These are phyloP conservation scores for Conringia planisiliqua DNA, from an alignment of 345 rosid genomes.

Conservation along the genomic window DNA sequence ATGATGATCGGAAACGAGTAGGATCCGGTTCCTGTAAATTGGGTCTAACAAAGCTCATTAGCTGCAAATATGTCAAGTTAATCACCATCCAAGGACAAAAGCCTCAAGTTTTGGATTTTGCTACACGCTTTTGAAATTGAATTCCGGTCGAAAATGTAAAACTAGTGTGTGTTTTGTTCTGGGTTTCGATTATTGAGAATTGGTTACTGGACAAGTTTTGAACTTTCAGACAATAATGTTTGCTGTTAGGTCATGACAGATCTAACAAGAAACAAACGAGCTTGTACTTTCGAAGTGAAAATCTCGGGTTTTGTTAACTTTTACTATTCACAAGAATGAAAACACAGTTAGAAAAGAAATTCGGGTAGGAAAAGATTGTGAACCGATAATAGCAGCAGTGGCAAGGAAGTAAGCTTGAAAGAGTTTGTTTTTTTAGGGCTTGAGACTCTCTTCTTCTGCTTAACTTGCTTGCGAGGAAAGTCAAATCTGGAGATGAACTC, in stretches of 20 bases:
- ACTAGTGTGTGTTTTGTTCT: background rate
- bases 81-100: too few species aligned
- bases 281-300: background rate
- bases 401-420: constrained; percentile 47
- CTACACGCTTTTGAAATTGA: too few species aligned
- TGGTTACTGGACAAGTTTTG: background rate
- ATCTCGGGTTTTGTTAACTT: background rate
- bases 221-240: background rate
- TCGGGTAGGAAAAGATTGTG: background rate
- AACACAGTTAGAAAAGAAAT: background rate
- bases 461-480: constrained; percentile 43
- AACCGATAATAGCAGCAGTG: constrained; percentile 56
- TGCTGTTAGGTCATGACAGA: background rate
- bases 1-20: too few species aligned
- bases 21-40: too few species aligned
- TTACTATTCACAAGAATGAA: background rate
- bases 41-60: too few species aligned
- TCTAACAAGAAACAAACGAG: background rate
- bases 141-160: too few species aligned
- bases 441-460: constrained; percentile 37
- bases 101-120: too few species aligned
- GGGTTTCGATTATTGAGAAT: background rate
- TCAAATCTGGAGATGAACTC: constrained; percentile 50
- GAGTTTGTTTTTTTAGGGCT: constrained; percentile 37
- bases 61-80: too few species aligned